Base-by-base conservation (phyloP, 2,329 filamentous ascomycete genomes). In the Grosmannia huntii region DNA sequence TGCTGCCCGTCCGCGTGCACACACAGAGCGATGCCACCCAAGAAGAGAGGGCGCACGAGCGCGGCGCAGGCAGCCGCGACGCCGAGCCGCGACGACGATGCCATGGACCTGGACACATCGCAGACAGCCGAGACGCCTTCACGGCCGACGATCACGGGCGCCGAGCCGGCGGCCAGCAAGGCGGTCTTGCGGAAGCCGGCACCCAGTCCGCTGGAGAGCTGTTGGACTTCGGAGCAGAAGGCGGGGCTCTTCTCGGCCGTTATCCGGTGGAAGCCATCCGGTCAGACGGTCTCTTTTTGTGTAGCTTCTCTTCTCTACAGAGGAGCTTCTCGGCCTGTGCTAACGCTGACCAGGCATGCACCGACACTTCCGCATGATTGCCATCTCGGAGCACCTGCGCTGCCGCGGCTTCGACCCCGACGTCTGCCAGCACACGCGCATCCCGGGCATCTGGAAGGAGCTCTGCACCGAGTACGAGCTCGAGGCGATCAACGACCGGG, bases 161-260 rank as follows among this genome's bases (percentile, higher is more conserved):
- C 31, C 31, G 65, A 65, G n/a, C 50, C 65, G 71, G 56, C 79
- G 64, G 70, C 71, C 4, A n/a, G n/a, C n/a, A 55, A 55, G 53
- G 12, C 25, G 19, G 25, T 5, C 4, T 14, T 4, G 5, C 23
- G 48, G 25, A 25, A 7, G 61, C 64, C 71, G 54, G 61, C 69
- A 60, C 63, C 73, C 31, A 71, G 73, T 63, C 70, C 72, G 54
- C 81, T 56, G 19, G 54, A 83, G 59, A 89, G 92, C 63, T 82
- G 85, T 28, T 99, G 94, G 94, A 96, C 90, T 4, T 91, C 96
- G 66, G 92, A 96, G 67, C 94, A 99, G 71, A 87, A 95, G 64
- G 90, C 89, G 1, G 91, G 90, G 48, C 78, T 99, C 0, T 90
- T 96, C 74, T 96, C 96, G 69, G 90, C 85, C 56, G 86, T 97